Evolutionary conservation across 176 grass and related monocot genomes (phyloP), one percentile per base, ranked within the genome.

Genomic region (Tuctoria greenei): DNA sequence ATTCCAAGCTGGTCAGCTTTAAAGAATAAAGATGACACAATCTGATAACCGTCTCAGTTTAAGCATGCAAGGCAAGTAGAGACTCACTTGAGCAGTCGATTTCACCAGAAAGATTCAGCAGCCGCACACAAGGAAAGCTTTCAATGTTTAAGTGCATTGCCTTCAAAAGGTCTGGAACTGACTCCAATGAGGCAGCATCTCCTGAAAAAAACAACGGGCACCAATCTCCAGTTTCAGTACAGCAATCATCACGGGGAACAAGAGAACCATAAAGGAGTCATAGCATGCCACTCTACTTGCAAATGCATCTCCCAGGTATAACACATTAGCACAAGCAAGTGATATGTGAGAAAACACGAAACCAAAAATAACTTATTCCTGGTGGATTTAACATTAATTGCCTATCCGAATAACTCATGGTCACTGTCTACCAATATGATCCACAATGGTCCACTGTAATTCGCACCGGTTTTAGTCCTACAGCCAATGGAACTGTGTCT

Each of bases 61-160:
- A 50, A 40, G 66, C 36, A 73, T 52, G 69, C 43, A 80, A 12
- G 47, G 18, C 51, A 16, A 27, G n/a, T 20, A 50, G 31, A 61
- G 25, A 94, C 95, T 92, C 84, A 98, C 95, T 98, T 77, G 95
- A 90, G 80, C 95, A 98, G 52, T 89, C 95, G 27, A 98, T 88
- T 94, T 83, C 86, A 75, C 95, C 95, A 64, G 89, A 92, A 57
- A 92, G 89, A 86, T 94, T 98, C 82, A 98, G 79, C 67, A 98
- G 76, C 69, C 91, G 78, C 64, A 98, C 95, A 55, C 95, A 98
- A 69, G 95, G 95, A 79, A 73, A 98, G 73, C 89, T 98, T 73
- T 98, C 76, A 61, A 98, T 75, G 72, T 88, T 86, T 43, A 82
- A 23, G 69, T 94, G 94, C 95, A 98, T 94, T 69, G 84, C 89